Percentiles rank a stretch among this genome's conserved stretches.
Evolutionary conservation across 768 basidiomycete genomes (phyloP).

Genomic region (Hericium erinaceus): DNA sequence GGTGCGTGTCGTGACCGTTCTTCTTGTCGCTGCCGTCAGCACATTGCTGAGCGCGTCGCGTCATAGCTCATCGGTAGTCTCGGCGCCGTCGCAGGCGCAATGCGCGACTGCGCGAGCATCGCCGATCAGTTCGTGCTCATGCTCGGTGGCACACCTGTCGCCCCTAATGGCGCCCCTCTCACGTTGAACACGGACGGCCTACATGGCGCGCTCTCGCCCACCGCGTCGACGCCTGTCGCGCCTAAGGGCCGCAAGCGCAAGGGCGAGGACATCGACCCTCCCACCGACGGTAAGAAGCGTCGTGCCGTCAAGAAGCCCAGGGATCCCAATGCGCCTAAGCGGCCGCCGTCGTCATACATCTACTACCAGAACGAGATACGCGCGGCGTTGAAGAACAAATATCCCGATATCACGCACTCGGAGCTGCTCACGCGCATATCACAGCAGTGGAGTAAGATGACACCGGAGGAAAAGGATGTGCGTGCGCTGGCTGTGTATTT

Average conservation of each 20-base stretch:
- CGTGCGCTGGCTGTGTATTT: constrained; percentile 19
- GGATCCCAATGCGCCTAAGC: constrained; percentile 92
- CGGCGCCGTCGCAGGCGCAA: constrained; percentile 44
- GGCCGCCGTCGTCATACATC: constrained; percentile 88
- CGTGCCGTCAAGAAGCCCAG: constrained; percentile 41
- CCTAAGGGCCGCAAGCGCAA: constrained; percentile 43
- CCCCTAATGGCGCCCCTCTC: constrained; percentile 14
- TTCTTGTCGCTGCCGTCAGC: background rate
- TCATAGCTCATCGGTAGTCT: constrained; percentile 48
- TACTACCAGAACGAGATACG: constrained; percentile 91
- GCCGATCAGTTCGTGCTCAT: constrained; percentile 52
- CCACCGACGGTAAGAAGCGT: constrained; percentile 32
- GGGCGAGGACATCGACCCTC: constrained; percentile 14
- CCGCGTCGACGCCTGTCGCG: constrained; percentile 10
- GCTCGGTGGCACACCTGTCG: constrained; percentile 29
- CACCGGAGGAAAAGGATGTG: constrained; percentile 66
- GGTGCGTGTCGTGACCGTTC: background rate
- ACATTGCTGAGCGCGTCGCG: constrained; percentile 6
- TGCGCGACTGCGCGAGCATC: constrained; percentile 53
- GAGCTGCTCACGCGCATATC: constrained; percentile 69
- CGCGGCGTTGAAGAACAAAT: constrained; percentile 52
- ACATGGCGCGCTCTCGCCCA: background rate
- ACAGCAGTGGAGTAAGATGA: constrained; percentile 63
- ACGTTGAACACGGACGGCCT: constrained; percentile 13
- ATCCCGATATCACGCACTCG: constrained; percentile 57